These are phyloP conservation scores for Hanseniaspora guilliermondii DNA, from an alignment of 805 yeast species.

Conservation along the genomic window DNA sequence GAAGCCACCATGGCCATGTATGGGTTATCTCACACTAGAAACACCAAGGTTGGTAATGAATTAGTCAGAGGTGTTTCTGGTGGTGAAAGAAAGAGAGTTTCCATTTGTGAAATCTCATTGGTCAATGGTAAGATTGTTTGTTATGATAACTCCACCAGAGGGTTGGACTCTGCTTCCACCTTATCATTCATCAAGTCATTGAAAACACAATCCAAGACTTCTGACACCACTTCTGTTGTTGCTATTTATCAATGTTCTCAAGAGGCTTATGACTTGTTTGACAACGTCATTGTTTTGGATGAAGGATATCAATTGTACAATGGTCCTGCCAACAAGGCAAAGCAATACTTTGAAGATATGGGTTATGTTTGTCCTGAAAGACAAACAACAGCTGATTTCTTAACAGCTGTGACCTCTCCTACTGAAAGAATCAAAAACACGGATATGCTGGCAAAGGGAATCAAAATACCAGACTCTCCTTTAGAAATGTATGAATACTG, in stretches of 20 bases:
- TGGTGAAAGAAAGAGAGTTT: slow-evolving; percentile 77
- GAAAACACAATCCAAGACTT: slow-evolving; percentile 45
- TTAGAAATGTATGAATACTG: slow-evolving; percentile 50
- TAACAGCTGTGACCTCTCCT: slow-evolving; percentile 60
- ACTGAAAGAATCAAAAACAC: slow-evolving; percentile 36
- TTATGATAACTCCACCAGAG: slow-evolving; percentile 79
- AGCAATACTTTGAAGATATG: slow-evolving; percentile 47
- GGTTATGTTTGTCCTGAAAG: slow-evolving; percentile 54
- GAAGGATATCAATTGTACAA: slow-evolving; percentile 51
- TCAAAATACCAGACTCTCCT: slow-evolving; percentile 47
- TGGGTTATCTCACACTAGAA: slow-evolving; percentile 48
- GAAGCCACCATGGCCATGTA: slow-evolving; percentile 43
- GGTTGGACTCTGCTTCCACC: slow-evolving; percentile 76
- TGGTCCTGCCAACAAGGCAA: slow-evolving; percentile 47
- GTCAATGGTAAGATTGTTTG: slow-evolving; percentile 52
- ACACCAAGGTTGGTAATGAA: slow-evolving; percentile 52
- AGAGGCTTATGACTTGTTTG: slow-evolving; percentile 51
- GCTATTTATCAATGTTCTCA: slow-evolving; percentile 63
- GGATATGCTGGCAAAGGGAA: slow-evolving; percentile 33
- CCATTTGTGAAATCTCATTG: slow-evolving; percentile 65
- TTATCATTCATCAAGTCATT: slow-evolving; percentile 58
- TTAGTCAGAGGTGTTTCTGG: slow-evolving; percentile 66
- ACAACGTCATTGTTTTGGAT: slow-evolving; percentile 48
- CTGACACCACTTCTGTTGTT: slow-evolving; percentile 45
- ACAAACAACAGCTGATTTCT: slow-evolving; percentile 59